Evolutionary conservation across 805 yeast species (phyloP), one percentile per base, ranked within the genome.

Genomic region (Wickerhamiella azymoides): DNA sequence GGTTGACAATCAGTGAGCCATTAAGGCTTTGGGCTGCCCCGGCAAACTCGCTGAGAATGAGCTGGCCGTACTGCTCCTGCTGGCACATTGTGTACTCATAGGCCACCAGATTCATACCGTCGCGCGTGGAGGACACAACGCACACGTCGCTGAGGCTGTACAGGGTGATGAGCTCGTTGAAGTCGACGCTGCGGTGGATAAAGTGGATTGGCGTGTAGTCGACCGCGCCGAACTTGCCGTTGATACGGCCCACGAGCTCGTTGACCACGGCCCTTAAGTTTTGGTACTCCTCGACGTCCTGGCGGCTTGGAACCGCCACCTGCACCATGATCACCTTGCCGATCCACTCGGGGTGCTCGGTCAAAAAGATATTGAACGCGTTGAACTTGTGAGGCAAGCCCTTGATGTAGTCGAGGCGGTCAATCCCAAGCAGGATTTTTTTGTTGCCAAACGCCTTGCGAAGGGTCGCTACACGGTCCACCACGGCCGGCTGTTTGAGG

Each of bases 11-110:
- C 11, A 89, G 62, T 1, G 95, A 86, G 19, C 99, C 99, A 59
- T 92, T 89, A 52, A 92, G 69, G 1, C 94, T 82, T 65, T 92
- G 99, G 1, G 98, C 97, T n/a, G 98, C 98, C 41, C 99, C 99
- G 0, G 98, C 92, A 66, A 92, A 92, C 65, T 92, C 99, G 36
- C 94, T 80, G 51, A 92, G 63, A 41, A 92, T 83, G 54, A 92
- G 70, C 2, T 86, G 77, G 8, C 99, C 99, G 51, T 85, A 79
- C 50, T 77, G 77, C 40, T 79, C 79, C 51, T 78, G 74, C 64
- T 92, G 98, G 59, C 97, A 89, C 1, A 97, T 96, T 56, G 92
- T 85, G 63, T 92, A 92, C 65, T 92, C 99, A 62, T 85, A 93
- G 45, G 89, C 77, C 38, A 93, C 98, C 57, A 92, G 73, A 61